Evolutionary conservation across 768 basidiomycete species (phyloP).

Genomic region (Tulasnella sp.): DNA sequence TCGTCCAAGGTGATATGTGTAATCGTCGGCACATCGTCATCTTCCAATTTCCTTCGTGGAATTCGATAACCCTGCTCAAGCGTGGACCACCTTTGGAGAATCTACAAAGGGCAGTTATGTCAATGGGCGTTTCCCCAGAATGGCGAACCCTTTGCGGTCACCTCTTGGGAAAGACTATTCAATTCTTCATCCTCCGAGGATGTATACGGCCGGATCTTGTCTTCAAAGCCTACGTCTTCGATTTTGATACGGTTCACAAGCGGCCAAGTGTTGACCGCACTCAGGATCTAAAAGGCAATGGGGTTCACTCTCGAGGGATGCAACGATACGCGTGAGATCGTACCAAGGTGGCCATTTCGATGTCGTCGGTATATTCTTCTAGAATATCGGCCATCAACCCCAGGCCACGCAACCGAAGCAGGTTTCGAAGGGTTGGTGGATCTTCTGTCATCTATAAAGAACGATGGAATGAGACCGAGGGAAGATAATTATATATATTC

Average conservation of each 20-base stretch:
- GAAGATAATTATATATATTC: not conserved
- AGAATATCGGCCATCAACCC: slow-evolving; percentile 83
- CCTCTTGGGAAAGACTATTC: slow-evolving; percentile 49
- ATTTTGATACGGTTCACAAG: slow-evolving; percentile 81
- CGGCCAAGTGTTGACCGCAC: slow-evolving; percentile 47
- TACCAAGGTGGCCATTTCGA: slow-evolving; percentile 59
- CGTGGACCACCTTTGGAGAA: slow-evolving; percentile 68
- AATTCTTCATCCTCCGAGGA: slow-evolving; percentile 45
- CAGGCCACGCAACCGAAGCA: slow-evolving; percentile 88
- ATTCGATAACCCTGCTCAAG: slow-evolving; percentile 75
- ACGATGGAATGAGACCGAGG: not conserved
- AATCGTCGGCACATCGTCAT: slow-evolving; percentile 24
- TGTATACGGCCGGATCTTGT: slow-evolving; percentile 44
- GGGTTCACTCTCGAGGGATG: not conserved
- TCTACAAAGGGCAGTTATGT: slow-evolving; percentile 29
- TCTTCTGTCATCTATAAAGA: slow-evolving; percentile 67
- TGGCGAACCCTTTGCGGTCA: slow-evolving; percentile 23
- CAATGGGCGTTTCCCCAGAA: not conserved
- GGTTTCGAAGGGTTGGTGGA: slow-evolving; percentile 57
- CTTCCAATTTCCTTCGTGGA: slow-evolving; percentile 47
- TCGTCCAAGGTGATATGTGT: slow-evolving; percentile 20
- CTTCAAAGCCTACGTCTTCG: slow-evolving; percentile 63
- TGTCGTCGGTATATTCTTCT: slow-evolving; percentile 58
- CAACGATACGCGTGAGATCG: slow-evolving; percentile 27
- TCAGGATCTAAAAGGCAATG: slow-evolving; percentile 25